These are phyloP conservation scores for Zhuliangozyma parablackwelliae DNA, from an alignment of 1,139 yeast species.

Conservation along the genomic window DNA sequence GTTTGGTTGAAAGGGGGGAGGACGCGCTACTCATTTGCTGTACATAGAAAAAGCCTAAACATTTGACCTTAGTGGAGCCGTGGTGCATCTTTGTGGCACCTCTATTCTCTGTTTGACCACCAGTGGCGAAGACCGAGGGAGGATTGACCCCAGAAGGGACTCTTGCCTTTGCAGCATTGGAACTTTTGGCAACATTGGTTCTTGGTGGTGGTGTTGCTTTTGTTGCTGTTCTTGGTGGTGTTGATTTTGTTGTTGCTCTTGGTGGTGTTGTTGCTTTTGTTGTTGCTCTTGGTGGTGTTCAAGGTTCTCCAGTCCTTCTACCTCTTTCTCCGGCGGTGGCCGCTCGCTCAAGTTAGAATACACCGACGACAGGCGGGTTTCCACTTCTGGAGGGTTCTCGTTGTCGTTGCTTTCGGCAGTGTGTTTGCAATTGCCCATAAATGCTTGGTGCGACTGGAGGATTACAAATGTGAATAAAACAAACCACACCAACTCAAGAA, in stretches of 20 bases:
- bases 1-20: too few relatives aligned
- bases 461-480: constrained; percentile 5
- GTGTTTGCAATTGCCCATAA: constrained; percentile 1
- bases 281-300: background rate
- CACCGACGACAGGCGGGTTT: constrained; percentile 3
- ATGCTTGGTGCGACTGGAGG: constrained; percentile 5
- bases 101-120: background rate
- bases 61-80: too few relatives aligned
- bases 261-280: background rate
- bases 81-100: too few relatives aligned
- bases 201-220: background rate
- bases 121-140: background rate
- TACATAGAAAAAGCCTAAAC: too few relatives aligned
- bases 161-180: background rate
- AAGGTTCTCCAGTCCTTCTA: background rate
- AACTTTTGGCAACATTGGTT: background rate
- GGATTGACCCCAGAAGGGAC: background rate
- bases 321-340: too few relatives aligned
- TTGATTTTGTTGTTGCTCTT: background rate
- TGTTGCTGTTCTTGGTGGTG: background rate
- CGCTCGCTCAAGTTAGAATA: constrained; percentile 5
- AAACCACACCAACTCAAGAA: constrained; percentile 6
- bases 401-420: too few relatives aligned
- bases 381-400: too few relatives aligned
- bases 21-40: too few relatives aligned